A percentile compares a stretch with the other conserved stretches of the same genome.
Evolutionary conservation across 2,329 filamentous ascomycete species (phyloP).

Genomic region (Apiospora malaysiana): DNA sequence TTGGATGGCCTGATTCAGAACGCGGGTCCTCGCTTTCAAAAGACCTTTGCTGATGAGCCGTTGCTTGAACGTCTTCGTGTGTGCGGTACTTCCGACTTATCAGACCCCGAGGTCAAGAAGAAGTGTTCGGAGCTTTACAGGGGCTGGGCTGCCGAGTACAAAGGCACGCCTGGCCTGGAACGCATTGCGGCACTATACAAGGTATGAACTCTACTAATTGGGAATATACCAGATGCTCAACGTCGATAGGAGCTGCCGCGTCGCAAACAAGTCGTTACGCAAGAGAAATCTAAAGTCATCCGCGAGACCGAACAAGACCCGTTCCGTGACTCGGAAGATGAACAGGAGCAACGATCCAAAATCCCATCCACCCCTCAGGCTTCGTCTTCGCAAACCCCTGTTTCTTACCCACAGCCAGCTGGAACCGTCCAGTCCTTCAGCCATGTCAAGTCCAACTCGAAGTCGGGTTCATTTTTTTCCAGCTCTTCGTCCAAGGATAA

Average conservation of each 20-base stretch:
- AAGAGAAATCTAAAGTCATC: conserved; percentile 82
- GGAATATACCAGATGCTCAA: neutral
- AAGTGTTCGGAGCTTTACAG: conserved; percentile 89
- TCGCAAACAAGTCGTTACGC: conserved; percentile 73
- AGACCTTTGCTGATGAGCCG: conserved; percentile 87
- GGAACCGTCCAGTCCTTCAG: conserved; percentile 47
- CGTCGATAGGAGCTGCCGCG: conserved; percentile 61
- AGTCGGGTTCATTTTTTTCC: conserved; percentile 46
- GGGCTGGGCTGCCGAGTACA: conserved; percentile 85
- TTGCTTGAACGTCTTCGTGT: conserved; percentile 89
- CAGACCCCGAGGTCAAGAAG: conserved; percentile 82
- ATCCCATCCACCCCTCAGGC: conserved; percentile 37
- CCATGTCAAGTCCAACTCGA: conserved; percentile 42
- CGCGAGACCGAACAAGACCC: conserved; percentile 77
- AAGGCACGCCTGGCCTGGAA: conserved; percentile 78
- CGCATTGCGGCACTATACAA: conserved; percentile 80
- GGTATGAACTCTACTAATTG: conserved; percentile 44
- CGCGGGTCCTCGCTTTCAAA: conserved; percentile 85
- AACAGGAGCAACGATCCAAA: conserved; percentile 48
- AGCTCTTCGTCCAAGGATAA: conserved; percentile 56
- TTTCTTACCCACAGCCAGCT: conserved; percentile 34
- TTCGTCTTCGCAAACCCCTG: conserved; percentile 39
- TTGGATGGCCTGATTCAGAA: conserved; percentile 96
- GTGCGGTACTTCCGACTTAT: conserved; percentile 82
- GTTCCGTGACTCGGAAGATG: conserved; percentile 70